Evolutionary conservation across 768 basidiomycete species (phyloP).

Genomic region (Auricularia cornea): DNA sequence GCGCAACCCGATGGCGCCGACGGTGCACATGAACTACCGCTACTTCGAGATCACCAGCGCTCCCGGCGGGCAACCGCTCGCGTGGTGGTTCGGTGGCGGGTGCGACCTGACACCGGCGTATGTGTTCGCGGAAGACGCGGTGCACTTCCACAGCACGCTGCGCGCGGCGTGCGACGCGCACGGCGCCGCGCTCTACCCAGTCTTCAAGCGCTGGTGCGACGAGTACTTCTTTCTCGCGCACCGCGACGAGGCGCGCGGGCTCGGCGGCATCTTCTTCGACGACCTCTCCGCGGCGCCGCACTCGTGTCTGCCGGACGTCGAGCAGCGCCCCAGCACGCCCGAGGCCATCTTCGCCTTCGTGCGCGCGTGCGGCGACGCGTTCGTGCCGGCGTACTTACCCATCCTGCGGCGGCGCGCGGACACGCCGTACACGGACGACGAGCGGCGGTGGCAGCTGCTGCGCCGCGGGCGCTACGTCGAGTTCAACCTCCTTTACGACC

Average conservation of each 20-base stretch:
- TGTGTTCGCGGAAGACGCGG: conserved; percentile 77
- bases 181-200: conserved; percentile 56
- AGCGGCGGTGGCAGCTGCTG: conserved; percentile 87
- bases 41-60: conserved; percentile 82
- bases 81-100: conserved; percentile 99
- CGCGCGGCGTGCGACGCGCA: conserved; percentile 70
- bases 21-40: conserved; percentile 92
- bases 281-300: conserved; percentile 69
- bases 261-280: conserved; percentile 94
- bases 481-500: conserved; percentile 82
- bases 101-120: conserved; percentile 92
- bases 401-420: conserved; percentile 53
- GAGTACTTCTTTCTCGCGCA: conserved; percentile 94
- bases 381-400: conserved; percentile 86
- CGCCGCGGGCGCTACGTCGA: conserved; percentile 91
- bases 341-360: conserved; percentile 75
- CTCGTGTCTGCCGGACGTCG: conserved; percentile 38
- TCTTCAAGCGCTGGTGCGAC: conserved; percentile 95
- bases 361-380: conserved; percentile 62
- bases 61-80: conserved; percentile 35
- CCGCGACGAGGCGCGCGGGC: conserved; percentile 73
- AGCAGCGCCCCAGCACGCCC: conserved; percentile 43
- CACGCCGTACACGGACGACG: conserved; percentile 39
- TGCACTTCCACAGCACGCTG: conserved; percentile 77
- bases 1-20: conserved; percentile 86